Evolutionary conservation across 371 early-diverging fungal genomes (phyloP), one percentile per base, ranked within the genome.

Genomic region (Mortierella sp.): DNA sequence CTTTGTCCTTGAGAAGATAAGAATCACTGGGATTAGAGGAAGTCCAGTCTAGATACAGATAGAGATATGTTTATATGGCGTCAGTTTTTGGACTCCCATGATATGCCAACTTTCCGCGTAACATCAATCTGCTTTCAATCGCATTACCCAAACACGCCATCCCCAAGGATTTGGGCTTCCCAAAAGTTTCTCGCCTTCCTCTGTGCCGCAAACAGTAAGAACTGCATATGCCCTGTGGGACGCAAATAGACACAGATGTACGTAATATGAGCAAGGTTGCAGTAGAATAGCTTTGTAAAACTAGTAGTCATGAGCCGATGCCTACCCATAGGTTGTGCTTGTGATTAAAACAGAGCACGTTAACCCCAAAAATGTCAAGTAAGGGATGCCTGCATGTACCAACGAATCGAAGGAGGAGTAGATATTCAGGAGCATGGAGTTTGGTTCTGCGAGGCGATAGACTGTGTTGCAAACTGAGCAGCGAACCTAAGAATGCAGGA

Each of bases 401-500:
- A 88, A 63, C 4, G 87, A 78, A 74, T 93, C 92, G 1, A 91
- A 65, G 3, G 85, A 60, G 5, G 87, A 86, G 38, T 92, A 78
- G n/a, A 91, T 64, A 15, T 84, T 77, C 38, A 93, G 64, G 33
- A 87, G 69, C 15, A 84, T 48, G 40, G 90, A 92, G 28, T 72
- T 83, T 40, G 77, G 84, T 48, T 93, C 90, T n/a, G 86, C 76
- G 32, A 94, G 68, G 16, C 87, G 83, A 75, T 94, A 94, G 5
- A 88, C 83, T 13, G 90, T 82, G 47, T 87, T 90, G 77, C 94
- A 94, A 64, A 94, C 94, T n/a, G 94, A 94, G 63, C 94, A 94
- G 19, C 86, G 85, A 0, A 92, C 91, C 90, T 92, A 13, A 45
- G 40, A 52, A 65, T 10, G 33, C 58, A 43, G n/a, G 58, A n/a